Conservation (phyloP, 2,329 filamentous ascomycete genomes). For the Septoria linicola region DNA sequence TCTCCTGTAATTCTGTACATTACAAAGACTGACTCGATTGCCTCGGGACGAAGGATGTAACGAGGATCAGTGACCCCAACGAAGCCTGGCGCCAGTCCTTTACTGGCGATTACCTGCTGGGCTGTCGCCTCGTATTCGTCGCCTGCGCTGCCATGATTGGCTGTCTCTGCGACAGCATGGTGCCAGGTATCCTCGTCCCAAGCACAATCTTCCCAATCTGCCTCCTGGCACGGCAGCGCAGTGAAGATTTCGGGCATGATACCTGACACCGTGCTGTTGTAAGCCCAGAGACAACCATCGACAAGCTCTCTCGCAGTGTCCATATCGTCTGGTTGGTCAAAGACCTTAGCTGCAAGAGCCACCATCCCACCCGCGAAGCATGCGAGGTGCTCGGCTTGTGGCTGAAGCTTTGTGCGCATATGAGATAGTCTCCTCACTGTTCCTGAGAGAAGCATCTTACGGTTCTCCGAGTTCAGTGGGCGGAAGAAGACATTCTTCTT, state of each 20-base stretch:
- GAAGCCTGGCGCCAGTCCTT: conserved; percentile 57
- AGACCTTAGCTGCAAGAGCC: conserved; percentile 61
- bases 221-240: conserved; percentile 49
- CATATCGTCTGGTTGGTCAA: conserved; percentile 55
- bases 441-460: conserved; percentile 25
- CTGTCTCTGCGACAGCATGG: conserved; percentile 41
- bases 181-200: conserved; percentile 47
- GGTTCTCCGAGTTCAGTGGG: conserved; percentile 45
- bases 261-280: conserved; percentile 57
- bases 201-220: conserved; percentile 32
- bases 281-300: conserved; percentile 64
- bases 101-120: conserved; percentile 41
- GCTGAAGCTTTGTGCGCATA: conserved; percentile 18
- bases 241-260: conserved; percentile 63
- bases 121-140: conserved; percentile 19
- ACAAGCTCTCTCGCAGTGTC: conserved; percentile 59
- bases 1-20: conserved; percentile 74
- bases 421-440: conserved; percentile 19
- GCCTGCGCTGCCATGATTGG: conserved; percentile 17
- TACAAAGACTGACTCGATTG: conserved; percentile 77
- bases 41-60: conserved; percentile 73
- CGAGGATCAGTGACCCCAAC: conserved; percentile 55
- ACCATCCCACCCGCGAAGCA: conserved; percentile 74
- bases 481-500: conserved; percentile 49
- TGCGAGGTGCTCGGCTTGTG: conserved; percentile 45